phyloP scores from a whole-genome alignment of 352 stramenopile species.

The Globisporangium cederbergense region DNA sequence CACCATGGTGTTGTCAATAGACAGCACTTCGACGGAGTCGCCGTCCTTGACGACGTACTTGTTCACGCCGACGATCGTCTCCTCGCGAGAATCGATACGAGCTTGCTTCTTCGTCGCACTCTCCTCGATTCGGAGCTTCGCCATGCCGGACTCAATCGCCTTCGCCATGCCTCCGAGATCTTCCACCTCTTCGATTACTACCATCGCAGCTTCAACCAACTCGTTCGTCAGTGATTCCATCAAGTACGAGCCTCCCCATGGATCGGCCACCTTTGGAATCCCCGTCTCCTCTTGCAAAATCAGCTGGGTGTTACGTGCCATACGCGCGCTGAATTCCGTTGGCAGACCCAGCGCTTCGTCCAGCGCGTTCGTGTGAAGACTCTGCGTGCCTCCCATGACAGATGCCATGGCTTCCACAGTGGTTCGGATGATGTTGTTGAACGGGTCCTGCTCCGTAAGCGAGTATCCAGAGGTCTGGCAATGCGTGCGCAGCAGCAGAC shows the following conservation, averaged over 20 bases:
- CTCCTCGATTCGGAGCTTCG: conserved; percentile 97
- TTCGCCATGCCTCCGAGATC: conserved; percentile 95
- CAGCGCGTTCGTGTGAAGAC: conserved; percentile 96
- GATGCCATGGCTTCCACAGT: conserved; percentile 92
- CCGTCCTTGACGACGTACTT: conserved; percentile 92
- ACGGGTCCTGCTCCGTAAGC: conserved; percentile 95
- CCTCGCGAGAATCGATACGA: conserved; percentile 93
- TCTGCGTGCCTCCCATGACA: conserved; percentile 93
- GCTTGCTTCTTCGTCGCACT: conserved; percentile 94
- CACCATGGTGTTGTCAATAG: conserved; percentile 93
- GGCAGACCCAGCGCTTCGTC: conserved; percentile 97
- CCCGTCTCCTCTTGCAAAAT: conserved; percentile 96
- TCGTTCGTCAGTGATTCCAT: conserved; percentile 97
- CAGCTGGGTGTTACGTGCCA: conserved; percentile 97
- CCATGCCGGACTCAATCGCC: conserved; percentile 94
- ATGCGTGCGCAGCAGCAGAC: conserved; percentile 93
- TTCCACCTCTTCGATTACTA: conserved; percentile 88
- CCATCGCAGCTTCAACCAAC: conserved; percentile 65
- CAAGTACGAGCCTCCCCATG: conserved; percentile 96
- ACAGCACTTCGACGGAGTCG: conserved; percentile 89
- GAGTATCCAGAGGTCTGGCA: conserved; percentile 97
- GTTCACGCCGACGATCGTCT: conserved; percentile 97
- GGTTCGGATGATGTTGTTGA: conserved; percentile 98
- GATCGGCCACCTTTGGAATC: conserved; percentile 93
- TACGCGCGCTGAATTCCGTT: conserved; percentile 94